Percentiles rank a stretch among this genome's conserved stretches.
Evolutionary conservation across 768 basidiomycete species (phyloP).

Genomic region (Mycena pura): DNA sequence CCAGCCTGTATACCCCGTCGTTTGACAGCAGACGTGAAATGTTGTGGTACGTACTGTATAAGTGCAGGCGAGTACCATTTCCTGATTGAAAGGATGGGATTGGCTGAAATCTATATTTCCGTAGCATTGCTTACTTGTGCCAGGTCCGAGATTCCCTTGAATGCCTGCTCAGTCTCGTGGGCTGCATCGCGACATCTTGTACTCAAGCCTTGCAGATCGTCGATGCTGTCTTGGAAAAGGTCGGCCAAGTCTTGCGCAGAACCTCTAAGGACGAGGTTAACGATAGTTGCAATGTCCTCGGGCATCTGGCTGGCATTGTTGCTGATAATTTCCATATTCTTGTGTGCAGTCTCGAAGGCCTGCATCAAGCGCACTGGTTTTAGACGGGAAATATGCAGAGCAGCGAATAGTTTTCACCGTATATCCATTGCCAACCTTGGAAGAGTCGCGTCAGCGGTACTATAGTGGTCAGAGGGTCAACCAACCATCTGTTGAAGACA

Average conservation of each 20-base stretch:
- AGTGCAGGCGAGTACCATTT: slow-evolving; percentile 3
- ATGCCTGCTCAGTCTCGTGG: not conserved
- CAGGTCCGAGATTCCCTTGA: not conserved
- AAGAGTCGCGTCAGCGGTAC: not conserved
- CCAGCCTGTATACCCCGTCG: not conserved
- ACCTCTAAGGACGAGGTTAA: not conserved
- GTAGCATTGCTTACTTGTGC: not conserved
- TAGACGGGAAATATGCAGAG: not conserved
- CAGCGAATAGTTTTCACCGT: not conserved
- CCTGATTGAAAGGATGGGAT: not conserved
- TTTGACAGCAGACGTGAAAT: not conserved
- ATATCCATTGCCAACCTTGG: not conserved
- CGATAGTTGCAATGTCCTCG: not conserved
- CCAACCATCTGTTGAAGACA: slow-evolving; percentile 3
- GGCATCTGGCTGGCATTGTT: slow-evolving; percentile 1
- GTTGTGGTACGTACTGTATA: not conserved
- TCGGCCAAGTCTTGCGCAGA: not conserved
- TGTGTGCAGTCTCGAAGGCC: slow-evolving; percentile 1
- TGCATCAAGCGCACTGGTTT: not conserved
- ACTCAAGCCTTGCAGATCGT: not conserved
- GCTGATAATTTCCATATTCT: not conserved
- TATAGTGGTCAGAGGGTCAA: not conserved
- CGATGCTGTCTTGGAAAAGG: not conserved
- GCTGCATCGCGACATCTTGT: not conserved
- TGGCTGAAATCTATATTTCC: not conserved